Evolutionary conservation across 2,329 filamentous ascomycete genomes (phyloP), one percentile per base, ranked within the genome.

Genomic region (Trichothecium sympodiale): DNA sequence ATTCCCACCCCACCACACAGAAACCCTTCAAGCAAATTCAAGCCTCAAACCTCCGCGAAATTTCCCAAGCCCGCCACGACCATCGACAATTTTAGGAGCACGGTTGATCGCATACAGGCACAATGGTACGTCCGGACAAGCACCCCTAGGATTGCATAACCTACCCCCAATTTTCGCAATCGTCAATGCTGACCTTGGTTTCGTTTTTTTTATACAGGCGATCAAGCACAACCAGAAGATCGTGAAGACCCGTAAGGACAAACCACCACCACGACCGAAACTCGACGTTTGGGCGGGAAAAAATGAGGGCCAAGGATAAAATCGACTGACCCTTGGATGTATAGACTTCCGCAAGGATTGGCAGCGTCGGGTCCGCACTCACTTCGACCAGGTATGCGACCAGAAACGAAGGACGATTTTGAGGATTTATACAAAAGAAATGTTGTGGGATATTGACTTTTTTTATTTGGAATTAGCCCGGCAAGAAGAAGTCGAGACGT

Each of bases 211-310:
- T 47, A 37, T 50, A 52, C 59, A 81, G 88, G 84, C 89, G 77
- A 94, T 96, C 86, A 94, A 94, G 81, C 87, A 95, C 83, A 96
- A 96, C 76, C 87, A 95, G 77, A 83, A 89, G 76, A 82, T 95
- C 69, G 82, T 83, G 65, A 83, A 89, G 79, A 94, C 93, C 80
- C 88, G 82, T 86, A 72, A 74, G 81, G n/a, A n/a, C n/a, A n/a
- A 59, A 55, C 44, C 41, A 46, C 43, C 47, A 41, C 45, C 49
- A 46, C 38, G 31, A 31, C 27, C 26, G 17, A 15, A n/a, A 10
- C 13, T 33, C 18, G 16, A 17, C 20, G 20, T 25, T 25, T 10
- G 6, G 18, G 17, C 26, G 27, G 32, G 16, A 31, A 27, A 17
- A 3, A 29, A 7, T 25, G 17, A 17, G 8, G 15, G 14, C 16